Conservation (phyloP, 768 basidiomycete genomes). For the Hygrocybe coccinea region DNA sequence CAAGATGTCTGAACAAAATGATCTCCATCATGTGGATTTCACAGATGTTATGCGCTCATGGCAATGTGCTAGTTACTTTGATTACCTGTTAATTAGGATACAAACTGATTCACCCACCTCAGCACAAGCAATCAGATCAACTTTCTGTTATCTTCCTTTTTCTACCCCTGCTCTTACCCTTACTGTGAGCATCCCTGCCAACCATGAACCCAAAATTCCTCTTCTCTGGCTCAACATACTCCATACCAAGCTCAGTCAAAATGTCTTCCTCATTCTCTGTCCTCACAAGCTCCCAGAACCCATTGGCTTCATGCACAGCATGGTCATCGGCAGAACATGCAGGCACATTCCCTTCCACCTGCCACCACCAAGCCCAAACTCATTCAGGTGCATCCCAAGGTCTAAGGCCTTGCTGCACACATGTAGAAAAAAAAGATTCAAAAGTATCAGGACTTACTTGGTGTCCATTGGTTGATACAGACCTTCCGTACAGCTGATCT, state of each 20-base stretch:
- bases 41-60: no score
- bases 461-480: conserved; percentile 37
- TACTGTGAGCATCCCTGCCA: neutral
- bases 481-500: conserved; percentile 31
- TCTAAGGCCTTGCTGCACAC: conserved; percentile 40
- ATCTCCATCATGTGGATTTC: no score
- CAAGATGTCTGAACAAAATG: neutral
- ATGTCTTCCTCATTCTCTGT: conserved; percentile 43
- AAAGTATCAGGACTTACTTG: conserved; percentile 31
- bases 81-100: no score
- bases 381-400: conserved; percentile 49
- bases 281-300: conserved; percentile 46
- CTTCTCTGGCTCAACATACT: conserved; percentile 35
- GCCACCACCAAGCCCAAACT: conserved; percentile 66
- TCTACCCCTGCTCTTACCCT: neutral
- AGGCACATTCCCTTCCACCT: conserved; percentile 8
- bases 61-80: no score
- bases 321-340: conserved; percentile 1
- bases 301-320: conserved; percentile 15
- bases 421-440: conserved; percentile 17
- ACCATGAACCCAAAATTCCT: conserved; percentile 32
- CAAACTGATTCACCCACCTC: no score
- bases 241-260: conserved; percentile 40
- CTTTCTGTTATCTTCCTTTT: no score
- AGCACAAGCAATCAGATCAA: no score